These are phyloP conservation scores for Coleophoma eucalyptorum DNA, from an alignment of 2,329 filamentous ascomycete species.

Conservation along the genomic window DNA sequence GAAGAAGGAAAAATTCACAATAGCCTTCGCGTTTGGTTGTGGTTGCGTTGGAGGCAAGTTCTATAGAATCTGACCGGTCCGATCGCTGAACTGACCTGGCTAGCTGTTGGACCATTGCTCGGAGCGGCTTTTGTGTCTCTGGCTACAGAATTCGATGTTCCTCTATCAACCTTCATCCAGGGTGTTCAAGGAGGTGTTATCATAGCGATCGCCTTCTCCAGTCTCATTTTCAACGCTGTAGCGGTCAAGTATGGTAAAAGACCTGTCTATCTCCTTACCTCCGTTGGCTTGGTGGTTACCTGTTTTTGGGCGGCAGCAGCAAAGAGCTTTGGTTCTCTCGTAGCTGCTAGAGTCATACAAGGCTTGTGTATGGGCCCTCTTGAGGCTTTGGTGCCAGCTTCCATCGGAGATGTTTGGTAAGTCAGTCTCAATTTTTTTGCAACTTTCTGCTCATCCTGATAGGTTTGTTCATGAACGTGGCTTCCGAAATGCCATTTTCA, in stretches of 20 bases:
- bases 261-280: slow-evolving; percentile 27
- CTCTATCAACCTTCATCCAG: slow-evolving; percentile 23
- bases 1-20: slow-evolving; percentile 32
- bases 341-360: slow-evolving; percentile 22
- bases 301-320: slow-evolving; percentile 31
- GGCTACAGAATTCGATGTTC: slow-evolving; percentile 29
- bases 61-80: background rate
- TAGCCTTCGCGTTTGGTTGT: slow-evolving; percentile 34
- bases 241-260: slow-evolving; percentile 25
- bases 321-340: slow-evolving; percentile 31
- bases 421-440: background rate
- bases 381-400: slow-evolving; percentile 22
- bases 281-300: slow-evolving; percentile 26
- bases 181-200: slow-evolving; percentile 31
- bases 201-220: slow-evolving; percentile 33
- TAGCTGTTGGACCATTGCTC: slow-evolving; percentile 34
- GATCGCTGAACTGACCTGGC: background rate
- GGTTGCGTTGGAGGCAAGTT: slow-evolving; percentile 35
- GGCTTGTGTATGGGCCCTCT: slow-evolving; percentile 12
- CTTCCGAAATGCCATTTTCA: slow-evolving; percentile 34
- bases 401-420: slow-evolving; percentile 35
- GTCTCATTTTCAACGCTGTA: slow-evolving; percentile 33
- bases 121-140: slow-evolving; percentile 30
- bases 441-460: background rate
- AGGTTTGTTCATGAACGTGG: slow-evolving; percentile 39